phyloP scores from a whole-genome alignment of 1,284 basidiomycete species.

The Dichomitus squalens region DNA sequence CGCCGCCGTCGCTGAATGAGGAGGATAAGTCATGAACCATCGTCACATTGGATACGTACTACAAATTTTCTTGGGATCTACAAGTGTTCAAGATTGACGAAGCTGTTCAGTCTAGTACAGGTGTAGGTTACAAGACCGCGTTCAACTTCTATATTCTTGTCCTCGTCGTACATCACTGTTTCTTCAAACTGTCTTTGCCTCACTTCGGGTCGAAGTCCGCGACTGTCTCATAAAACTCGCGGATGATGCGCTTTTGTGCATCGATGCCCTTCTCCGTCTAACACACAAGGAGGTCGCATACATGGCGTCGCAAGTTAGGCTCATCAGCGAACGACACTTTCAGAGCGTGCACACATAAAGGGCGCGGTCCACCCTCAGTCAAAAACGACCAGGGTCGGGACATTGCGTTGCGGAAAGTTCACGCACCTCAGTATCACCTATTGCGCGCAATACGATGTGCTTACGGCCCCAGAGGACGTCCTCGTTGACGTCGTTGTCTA shows the following conservation, averaged over 20 bases:
- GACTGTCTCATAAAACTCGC: conserved; percentile 84
- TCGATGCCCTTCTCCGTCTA: conserved; percentile 68
- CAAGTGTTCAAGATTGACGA: no score
- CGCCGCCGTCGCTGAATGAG: no score
- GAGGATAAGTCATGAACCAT: no score
- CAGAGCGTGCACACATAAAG: background rate
- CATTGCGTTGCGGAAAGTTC: background rate
- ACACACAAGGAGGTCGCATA: background rate
- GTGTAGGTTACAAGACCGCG: no score
- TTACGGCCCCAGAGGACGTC: conserved; percentile 83
- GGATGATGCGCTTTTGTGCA: conserved; percentile 79
- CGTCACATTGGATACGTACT: no score
- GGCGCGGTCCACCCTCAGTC: background rate
- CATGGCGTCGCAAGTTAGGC: no score
- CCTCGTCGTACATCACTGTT: no score
- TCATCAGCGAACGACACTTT: background rate
- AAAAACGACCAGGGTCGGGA: background rate
- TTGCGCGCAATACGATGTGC: conserved; percentile 79
- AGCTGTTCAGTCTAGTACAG: no score
- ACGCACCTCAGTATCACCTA: conserved; percentile 60
- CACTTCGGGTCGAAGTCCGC: conserved; percentile 64
- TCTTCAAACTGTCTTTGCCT: conserved; percentile 12
- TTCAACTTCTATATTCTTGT: no score
- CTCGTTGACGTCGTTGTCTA: conserved; percentile 59
- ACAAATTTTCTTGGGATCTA: no score